Evolutionary conservation across 2,329 filamentous ascomycete genomes (phyloP), one percentile per base, ranked within the genome.

Genomic region (Byssochlamys sp.): DNA sequence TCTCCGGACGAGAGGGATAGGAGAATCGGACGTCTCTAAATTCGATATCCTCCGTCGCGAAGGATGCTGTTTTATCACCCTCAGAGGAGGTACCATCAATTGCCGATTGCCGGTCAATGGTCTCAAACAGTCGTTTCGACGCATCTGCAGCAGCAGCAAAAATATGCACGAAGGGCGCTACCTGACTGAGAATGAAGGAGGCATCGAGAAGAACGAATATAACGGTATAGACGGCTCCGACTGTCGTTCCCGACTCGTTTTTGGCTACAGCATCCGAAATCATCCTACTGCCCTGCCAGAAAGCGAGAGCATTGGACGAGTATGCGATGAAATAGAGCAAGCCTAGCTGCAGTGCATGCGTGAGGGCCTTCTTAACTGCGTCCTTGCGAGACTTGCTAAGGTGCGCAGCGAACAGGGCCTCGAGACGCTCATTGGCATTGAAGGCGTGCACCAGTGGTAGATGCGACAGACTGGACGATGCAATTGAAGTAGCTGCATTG

Each of bases 301-400:
- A 87, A 0, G 84, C 82, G 7, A 87, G 73, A 0, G 81, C 82
- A 66, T 86, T 87, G 3, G 82, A 82, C 1, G 82, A 78, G 62
- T 85, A 87, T 7, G 83, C 81, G 61, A 87, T 80, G 60, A 87
- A 86, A 67, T 85, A 87, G 3, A 86, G 71, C 12, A 80, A 67
- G 2, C 84, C 84, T 9, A 81, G 75, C 65, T 86, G 82, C 0
- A 80, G 65, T 1, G 80, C 84, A 29, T 79, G 75, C 1, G 78
- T 75, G 2, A 78, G 68, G 0, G 81, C 78, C 66, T 85, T 87
- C 57, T 80, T 80, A 56, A 82, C 77, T 3, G 78, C 82, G 25
- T 79, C 75, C 24, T 71, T 74, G 11, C 78, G 75, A 2, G 83
- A 80, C 2, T 71, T 68, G 27, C 73, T 74, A 52, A 87, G 77